Base-by-base conservation (phyloP, 768 basidiomycete species). In the Psilocybe sp. region DNA sequence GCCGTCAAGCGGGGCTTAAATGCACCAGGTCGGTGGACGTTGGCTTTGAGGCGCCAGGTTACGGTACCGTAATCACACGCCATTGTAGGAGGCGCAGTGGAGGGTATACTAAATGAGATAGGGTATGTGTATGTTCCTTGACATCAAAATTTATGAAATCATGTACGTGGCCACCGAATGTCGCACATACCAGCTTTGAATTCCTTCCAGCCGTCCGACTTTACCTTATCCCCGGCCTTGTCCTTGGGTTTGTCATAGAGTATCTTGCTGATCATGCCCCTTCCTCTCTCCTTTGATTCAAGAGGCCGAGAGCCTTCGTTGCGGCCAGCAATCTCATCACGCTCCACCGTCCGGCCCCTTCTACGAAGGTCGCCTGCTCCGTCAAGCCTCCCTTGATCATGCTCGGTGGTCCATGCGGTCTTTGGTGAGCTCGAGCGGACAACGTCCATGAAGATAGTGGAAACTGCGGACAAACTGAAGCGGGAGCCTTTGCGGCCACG, bases 81-180 rank as follows among this genome's bases (percentile, higher is more conserved):
- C 54, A 95, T 72, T 0, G 85, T 83, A 2, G 96, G 91, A 2
- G 94, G 92, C 3, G 87, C 76, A 51, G 81, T 77, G 5, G 82
- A 74, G 0, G 96, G 92, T 48, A 99, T 84, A 14, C 84, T 75
- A 65, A 98, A 94, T 12, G 89, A 89, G 60, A 99, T 89, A 2
- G 96, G 96, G 67, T 92, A 98, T 14, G 87, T 92, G 64, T 98
- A 98, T 5, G 84, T 88, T 15, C 94, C 94, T 90, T 57, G 31
- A 36, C 16, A 31, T 51, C 16, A 43, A 34, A 47, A 14, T 46
- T n/a, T 10, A 38, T 31, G 50, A 46, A 32, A 47, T 34, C 11
- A 39, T 18, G 13, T 37, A 42, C 23, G 19, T 23, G 37, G 13
- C 16, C 7, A 35, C 9, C 5, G 46, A 20, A 45, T 44, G 20